A percentile compares a stretch with the other conserved stretches of the same genome.
phyloP scores from a whole-genome alignment of 345 rosid genomes.

The Syzygium grande region DNA sequence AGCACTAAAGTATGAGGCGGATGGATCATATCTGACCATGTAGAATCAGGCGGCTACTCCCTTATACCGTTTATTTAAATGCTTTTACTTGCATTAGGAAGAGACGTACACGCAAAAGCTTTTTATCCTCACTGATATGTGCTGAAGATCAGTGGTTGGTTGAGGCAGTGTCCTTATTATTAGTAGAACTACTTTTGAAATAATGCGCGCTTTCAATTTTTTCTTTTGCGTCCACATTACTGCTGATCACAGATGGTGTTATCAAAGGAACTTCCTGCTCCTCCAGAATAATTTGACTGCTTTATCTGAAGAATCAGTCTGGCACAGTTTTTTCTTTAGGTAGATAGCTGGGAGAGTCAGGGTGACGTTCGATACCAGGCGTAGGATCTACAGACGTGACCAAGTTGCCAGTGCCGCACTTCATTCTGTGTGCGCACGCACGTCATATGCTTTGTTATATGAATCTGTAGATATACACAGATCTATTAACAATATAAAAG shows the following conservation, averaged over 20 bases:
- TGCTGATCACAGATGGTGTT: not conserved
- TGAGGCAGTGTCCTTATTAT: not conserved
- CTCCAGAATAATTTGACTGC: not conserved
- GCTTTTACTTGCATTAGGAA: not conserved
- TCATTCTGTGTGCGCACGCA: not conserved
- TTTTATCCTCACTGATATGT: not conserved
- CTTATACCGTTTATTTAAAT: no score
- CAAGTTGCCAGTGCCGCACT: not conserved
- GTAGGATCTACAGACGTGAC: not conserved
- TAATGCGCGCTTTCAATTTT: not conserved
- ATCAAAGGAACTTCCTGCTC: not conserved
- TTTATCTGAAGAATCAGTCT: not conserved
- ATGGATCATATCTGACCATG: not conserved
- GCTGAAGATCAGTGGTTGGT: not conserved
- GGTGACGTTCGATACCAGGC: no score
- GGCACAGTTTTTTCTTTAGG: not conserved
- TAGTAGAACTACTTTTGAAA: not conserved
- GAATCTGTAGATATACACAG: not conserved
- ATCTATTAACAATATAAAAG: not conserved
- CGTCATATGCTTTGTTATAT: not conserved
- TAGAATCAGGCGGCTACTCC: not conserved
- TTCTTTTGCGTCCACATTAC: not conserved
- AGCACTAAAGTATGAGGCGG: conserved; percentile 35
- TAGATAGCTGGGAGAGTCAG: no score
- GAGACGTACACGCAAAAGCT: not conserved